Evolutionary conservation across 2,329 filamentous ascomycete genomes (phyloP).

Genomic region (Trichoderma oligosporum): DNA sequence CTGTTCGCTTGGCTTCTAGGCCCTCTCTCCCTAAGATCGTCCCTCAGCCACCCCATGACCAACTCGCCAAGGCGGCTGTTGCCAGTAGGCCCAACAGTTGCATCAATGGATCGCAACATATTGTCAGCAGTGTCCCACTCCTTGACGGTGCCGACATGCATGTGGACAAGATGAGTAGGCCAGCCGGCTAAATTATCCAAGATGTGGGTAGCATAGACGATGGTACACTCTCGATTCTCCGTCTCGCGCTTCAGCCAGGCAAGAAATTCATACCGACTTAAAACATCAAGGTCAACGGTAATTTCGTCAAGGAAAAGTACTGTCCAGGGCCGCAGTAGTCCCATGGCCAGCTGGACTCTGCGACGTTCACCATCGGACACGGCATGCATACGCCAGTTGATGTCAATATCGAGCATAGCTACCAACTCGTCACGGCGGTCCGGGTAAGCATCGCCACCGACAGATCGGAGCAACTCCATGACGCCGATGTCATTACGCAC

Average conservation of each 20-base stretch:
- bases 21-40: conserved; percentile 74
- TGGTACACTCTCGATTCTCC: conserved; percentile 73
- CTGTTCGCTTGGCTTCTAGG: conserved; percentile 60
- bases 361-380: conserved; percentile 90
- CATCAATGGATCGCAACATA: conserved; percentile 56
- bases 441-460: conserved; percentile 81
- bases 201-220: conserved; percentile 97
- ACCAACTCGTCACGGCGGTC: conserved; percentile 83
- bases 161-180: conserved; percentile 94
- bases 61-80: conserved; percentile 85
- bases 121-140: conserved; percentile 74
- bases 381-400: conserved; percentile 90
- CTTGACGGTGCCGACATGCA: conserved; percentile 84
- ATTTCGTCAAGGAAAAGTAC: conserved; percentile 93
- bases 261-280: conserved; percentile 80
- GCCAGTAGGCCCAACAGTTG: conserved; percentile 45
- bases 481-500: conserved; percentile 95
- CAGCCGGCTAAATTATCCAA: conserved; percentile 90
- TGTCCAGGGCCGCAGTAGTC: conserved; percentile 83
- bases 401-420: conserved; percentile 84
- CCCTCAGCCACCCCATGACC: conserved; percentile 80
- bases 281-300: conserved; percentile 90
- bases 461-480: conserved; percentile 73
- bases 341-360: conserved; percentile 94
- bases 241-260: conserved; percentile 85